These are phyloP conservation scores for Coffea eugenioides DNA, from an alignment of 257 asterid genomes.

Conservation along the genomic window DNA sequence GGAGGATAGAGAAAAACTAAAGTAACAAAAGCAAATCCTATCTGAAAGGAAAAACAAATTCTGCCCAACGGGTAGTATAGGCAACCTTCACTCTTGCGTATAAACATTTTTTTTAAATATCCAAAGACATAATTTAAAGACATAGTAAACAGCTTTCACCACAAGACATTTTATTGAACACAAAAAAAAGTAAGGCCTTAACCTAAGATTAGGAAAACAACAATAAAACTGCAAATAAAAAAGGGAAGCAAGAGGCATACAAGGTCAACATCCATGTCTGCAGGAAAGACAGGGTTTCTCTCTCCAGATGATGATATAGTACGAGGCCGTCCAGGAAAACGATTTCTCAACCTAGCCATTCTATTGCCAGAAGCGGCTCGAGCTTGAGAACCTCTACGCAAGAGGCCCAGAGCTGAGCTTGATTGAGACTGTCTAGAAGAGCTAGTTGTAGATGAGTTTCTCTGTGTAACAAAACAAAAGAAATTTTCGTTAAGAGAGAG, in stretches of 20 bases:
- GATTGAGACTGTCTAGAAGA: conserved; percentile 45
- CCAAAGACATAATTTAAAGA: background rate
- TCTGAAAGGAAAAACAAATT: background rate
- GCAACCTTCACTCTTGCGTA: background rate
- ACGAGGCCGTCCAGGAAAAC: conserved; percentile 71
- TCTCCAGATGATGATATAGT: conserved; percentile 41
- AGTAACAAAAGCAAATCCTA: background rate
- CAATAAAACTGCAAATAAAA: conserved; percentile 9
- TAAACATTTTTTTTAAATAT: background rate
- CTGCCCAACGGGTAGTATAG: background rate
- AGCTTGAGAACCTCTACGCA: conserved; percentile 48
- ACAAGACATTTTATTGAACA: background rate
- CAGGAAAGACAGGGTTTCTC: conserved; percentile 60
- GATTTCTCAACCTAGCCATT: conserved; percentile 62
- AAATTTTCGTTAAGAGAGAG: conserved; percentile 14
- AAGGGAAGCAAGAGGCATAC: conserved; percentile 37
- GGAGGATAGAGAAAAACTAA: background rate
- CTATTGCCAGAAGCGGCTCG: conserved; percentile 49
- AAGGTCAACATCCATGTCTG: conserved; percentile 77
- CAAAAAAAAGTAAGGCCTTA: background rate
- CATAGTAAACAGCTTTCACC: background rate
- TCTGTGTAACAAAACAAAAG: conserved; percentile 41
- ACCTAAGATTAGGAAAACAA: conserved; percentile 15
- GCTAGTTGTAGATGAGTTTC: conserved; percentile 34
- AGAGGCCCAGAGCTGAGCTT: conserved; percentile 34